Evolutionary conservation across 768 basidiomycete species (phyloP).

Genomic region (Rhizopogon vulgaris): DNA sequence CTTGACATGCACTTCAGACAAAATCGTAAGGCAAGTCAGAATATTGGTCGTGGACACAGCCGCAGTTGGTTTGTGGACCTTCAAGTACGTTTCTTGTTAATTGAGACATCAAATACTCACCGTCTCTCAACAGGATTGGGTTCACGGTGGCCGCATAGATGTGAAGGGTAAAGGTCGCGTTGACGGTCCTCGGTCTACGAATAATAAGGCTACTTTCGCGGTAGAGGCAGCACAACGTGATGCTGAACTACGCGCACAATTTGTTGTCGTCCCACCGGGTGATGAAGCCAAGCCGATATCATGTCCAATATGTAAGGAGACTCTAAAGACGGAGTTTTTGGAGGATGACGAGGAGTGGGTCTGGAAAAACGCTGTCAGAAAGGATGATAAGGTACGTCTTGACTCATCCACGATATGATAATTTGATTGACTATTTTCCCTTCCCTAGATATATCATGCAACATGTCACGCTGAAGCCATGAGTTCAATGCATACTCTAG

Average conservation of each 20-base stretch:
- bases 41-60: conserved; percentile 77
- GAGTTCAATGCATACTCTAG: conserved; percentile 56
- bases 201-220: conserved; percentile 52
- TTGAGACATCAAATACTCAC: conserved; percentile 9
- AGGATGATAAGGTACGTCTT: conserved; percentile 72
- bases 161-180: conserved; percentile 66
- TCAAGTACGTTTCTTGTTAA: conserved; percentile 50
- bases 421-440: conserved; percentile 3
- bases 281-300: conserved; percentile 78
- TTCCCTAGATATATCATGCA: conserved; percentile 79
- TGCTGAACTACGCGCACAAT: conserved; percentile 67
- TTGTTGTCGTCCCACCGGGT: conserved; percentile 85
- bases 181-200: conserved; percentile 43
- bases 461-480: conserved; percentile 87
- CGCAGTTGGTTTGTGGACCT: conserved; percentile 83
- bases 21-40: conserved; percentile 78
- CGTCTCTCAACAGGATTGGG: conserved; percentile 69
- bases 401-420: not conserved
- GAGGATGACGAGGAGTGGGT: conserved; percentile 99
- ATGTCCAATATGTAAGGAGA: conserved; percentile 97
- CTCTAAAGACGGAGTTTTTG: conserved; percentile 81
- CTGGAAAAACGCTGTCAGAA: conserved; percentile 85
- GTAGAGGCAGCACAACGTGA: conserved; percentile 68
- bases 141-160: conserved; percentile 56
- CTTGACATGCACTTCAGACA: conserved; percentile 96